Evolutionary conservation across 768 basidiomycete species (phyloP), one percentile per base, ranked within the genome.

Genomic region (Phanerochaete sordida): DNA sequence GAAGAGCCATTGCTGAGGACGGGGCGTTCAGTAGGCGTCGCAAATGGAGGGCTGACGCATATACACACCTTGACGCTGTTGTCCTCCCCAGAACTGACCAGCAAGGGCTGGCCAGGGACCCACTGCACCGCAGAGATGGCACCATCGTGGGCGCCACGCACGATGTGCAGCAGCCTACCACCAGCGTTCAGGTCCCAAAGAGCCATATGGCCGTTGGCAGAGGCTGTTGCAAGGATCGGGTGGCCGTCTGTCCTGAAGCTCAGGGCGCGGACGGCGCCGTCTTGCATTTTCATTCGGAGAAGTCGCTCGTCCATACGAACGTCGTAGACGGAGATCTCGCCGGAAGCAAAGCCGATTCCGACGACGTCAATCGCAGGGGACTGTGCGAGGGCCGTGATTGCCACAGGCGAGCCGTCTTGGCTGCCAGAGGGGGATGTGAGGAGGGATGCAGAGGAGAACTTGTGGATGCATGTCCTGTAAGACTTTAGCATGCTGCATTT

Each of bases 291-390:
- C 78, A 98, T 87, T 55, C 86, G 79, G 80, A 98, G 87, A 11
- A 99, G 76, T 30, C 87, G 81, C 71, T 98, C 95, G 62, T 96
- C 95, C 11, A 91, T 83, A 33, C 94, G 86, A 51, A 98, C 81
- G 69, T 99, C 97, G 68, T 95, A 90, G 3, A 99, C 81, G 0
- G 88, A 86, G 28, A 97, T 85, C 66, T 91, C 87, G 43, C 97
- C 97, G 0, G 90, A 91, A 0, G 87, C 78, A 70, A 91, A 93
- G 1, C 94, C 96, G 51, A 99, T 78, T n/a, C 93, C 97, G 39
- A 98, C 81, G 11, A 98, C 93, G 67, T 99, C 97, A 55, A 98
- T 89, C 15, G 95, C 97, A 26, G 96, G 95, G 9, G 94, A 95
- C 70, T 97, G 97, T 1, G 85, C 84, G 39, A 98, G 68, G 2